phyloP scores from a whole-genome alignment of 768 basidiomycete species.

The Cystofilobasidium ferigula region DNA sequence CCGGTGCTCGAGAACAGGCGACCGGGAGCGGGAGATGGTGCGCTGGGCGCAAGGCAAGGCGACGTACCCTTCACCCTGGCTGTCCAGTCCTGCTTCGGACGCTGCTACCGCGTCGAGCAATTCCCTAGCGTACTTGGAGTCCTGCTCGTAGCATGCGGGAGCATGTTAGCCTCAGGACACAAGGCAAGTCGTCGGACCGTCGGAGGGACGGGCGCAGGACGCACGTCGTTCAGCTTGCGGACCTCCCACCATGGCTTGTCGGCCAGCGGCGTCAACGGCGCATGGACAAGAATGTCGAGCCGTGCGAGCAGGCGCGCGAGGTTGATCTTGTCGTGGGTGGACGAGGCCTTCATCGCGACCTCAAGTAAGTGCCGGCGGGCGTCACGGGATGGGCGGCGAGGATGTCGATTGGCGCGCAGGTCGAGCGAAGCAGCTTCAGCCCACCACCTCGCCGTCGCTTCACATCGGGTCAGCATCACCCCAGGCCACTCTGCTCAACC shows the following conservation, averaged over 20 bases:
- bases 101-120: slow-evolving; percentile 12
- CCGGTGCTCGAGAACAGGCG: not conserved
- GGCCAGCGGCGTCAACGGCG: not conserved
- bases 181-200: not conserved
- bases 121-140: slow-evolving; percentile 19
- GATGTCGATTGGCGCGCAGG: too few species aligned
- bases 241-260: slow-evolving; percentile 21
- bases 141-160: slow-evolving; percentile 1
- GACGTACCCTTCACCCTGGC: not conserved
- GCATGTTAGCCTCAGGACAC: not conserved
- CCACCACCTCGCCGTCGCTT: too few species aligned
- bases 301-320: slow-evolving; percentile 13
- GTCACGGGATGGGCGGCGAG: too few species aligned
- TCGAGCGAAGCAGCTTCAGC: too few species aligned
- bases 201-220: not conserved
- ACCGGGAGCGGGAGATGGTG: not conserved
- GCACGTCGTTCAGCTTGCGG: slow-evolving; percentile 22
- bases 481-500: too few species aligned
- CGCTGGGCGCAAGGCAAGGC: not conserved
- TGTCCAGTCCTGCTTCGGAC: not conserved
- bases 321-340: slow-evolving; percentile 22
- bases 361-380: not conserved
- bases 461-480: not conserved
- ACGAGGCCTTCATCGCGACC: not conserved
- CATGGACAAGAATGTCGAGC: slow-evolving; percentile 9